phyloP scores from a whole-genome alignment of 805 yeast genomes.

The Hanseniaspora osmophila region DNA sequence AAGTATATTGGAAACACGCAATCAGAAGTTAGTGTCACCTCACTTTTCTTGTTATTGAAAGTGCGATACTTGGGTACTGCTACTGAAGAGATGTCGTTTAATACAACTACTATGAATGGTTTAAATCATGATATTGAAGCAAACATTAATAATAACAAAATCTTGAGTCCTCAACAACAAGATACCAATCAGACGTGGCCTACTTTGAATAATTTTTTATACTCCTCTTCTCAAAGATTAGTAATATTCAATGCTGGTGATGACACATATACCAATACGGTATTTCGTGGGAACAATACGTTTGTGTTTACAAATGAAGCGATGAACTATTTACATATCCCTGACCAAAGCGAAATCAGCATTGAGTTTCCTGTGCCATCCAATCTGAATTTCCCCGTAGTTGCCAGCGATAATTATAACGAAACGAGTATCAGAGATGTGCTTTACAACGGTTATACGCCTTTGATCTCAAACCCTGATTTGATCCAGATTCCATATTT shows the following conservation, averaged over 20 bases:
- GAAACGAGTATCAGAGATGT: conserved; percentile 21
- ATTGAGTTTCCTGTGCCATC: neutral
- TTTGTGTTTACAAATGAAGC: neutral
- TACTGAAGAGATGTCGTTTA: neutral
- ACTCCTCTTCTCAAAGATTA: neutral
- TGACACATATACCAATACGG: neutral
- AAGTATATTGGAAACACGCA: neutral
- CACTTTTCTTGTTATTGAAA: neutral
- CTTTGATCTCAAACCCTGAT: conserved; percentile 37
- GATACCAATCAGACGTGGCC: neutral
- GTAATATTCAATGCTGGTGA: neutral
- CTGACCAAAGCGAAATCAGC: neutral
- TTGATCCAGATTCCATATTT: conserved; percentile 20
- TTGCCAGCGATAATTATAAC: neutral
- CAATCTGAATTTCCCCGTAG: neutral
- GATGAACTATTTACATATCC: neutral
- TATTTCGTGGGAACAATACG: neutral
- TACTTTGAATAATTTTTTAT: neutral
- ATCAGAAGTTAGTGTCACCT: neutral
- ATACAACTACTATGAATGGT: neutral
- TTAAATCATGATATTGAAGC: neutral
- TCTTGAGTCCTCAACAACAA: neutral
- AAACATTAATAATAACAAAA: neutral
- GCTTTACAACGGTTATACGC: conserved; percentile 48
- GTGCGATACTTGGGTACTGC: neutral